A percentile compares a stretch with the other conserved stretches of the same genome.
Conservation (phyloP, 768 basidiomycete genomes). For the Peribolospora baueri region DNA sequence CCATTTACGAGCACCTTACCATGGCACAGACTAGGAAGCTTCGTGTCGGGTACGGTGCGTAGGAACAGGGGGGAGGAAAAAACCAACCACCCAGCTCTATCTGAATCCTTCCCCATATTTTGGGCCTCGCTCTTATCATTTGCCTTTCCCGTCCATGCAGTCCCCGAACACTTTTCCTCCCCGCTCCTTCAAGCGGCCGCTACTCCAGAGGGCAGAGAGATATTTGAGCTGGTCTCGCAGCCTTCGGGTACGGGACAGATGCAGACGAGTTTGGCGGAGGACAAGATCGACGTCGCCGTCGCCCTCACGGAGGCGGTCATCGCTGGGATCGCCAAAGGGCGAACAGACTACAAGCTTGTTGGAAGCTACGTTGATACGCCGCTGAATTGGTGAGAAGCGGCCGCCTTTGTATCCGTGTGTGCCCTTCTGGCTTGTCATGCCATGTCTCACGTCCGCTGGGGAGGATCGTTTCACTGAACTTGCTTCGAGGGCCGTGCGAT, state of each 20-base stretch:
- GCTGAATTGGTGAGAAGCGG: constrained; percentile 42
- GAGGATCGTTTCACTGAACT: not conserved
- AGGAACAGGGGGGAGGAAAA: too few species aligned
- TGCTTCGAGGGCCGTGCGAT: not conserved
- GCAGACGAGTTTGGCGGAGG: constrained; percentile 44
- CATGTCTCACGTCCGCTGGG: not conserved
- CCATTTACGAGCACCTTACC: too few species aligned
- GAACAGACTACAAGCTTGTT: constrained; percentile 56
- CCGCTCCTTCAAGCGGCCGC: constrained; percentile 68
- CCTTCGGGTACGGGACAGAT: constrained; percentile 59
- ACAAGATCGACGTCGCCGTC: constrained; percentile 62
- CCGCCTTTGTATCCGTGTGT: not conserved
- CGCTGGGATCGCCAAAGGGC: constrained; percentile 51
- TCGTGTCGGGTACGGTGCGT: not conserved
- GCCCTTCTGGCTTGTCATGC: not conserved
- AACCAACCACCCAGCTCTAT: not conserved
- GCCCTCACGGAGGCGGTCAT: constrained; percentile 77
- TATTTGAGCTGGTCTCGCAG: not conserved
- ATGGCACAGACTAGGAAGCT: not conserved
- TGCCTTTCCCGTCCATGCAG: not conserved
- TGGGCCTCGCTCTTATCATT: not conserved
- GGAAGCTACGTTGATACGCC: constrained; percentile 79
- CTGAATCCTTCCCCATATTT: not conserved
- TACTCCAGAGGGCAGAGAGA: constrained; percentile 12
- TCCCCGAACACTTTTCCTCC: constrained; percentile 49